phyloP scores from a whole-genome alignment of 2,329 filamentous ascomycete species.

The Rutstroemia sp. region DNA sequence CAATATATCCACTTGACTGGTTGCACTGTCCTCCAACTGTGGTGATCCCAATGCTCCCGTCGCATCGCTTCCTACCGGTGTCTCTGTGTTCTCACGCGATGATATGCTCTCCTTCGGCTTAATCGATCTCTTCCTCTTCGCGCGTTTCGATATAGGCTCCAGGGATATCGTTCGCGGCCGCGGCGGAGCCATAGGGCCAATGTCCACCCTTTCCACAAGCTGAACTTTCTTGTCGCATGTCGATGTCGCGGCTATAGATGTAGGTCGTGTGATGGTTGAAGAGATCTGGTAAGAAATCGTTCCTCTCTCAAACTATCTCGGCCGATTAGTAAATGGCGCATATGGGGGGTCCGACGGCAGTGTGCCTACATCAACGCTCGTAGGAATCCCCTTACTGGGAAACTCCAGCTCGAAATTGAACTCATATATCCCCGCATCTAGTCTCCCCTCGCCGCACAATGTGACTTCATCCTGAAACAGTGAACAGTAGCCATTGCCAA shows the following conservation, averaged over 20 bases:
- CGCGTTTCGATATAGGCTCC: constrained; percentile 72
- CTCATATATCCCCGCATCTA: constrained; percentile 68
- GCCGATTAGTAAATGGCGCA: constrained; percentile 3
- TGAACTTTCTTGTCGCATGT: constrained; percentile 76
- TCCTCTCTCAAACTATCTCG: constrained; percentile 78
- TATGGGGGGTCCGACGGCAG: neutral
- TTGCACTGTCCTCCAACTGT: constrained; percentile 25
- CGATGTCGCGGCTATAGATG: constrained; percentile 71
- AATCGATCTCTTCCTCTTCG: constrained; percentile 39
- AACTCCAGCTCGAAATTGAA: constrained; percentile 72
- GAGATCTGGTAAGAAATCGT: constrained; percentile 88
- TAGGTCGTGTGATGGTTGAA: constrained; percentile 82
- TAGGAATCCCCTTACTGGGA: constrained; percentile 64
- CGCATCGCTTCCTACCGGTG: constrained; percentile 19
- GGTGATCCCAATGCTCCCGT: constrained; percentile 17
- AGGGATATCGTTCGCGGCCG: constrained; percentile 78
- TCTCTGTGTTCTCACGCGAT: constrained; percentile 18
- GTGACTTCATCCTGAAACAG: constrained; percentile 78
- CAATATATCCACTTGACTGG: constrained; percentile 27
- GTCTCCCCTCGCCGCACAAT: constrained; percentile 67
- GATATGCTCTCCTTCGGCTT: constrained; percentile 17
- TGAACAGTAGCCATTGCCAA: constrained; percentile 71
- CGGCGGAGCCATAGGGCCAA: constrained; percentile 66
- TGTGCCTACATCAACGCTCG: constrained; percentile 80
- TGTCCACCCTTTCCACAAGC: constrained; percentile 75